Evolutionary conservation across 1,284 basidiomycete genomes (phyloP).

Genomic region (Hemileia vastatrix): DNA sequence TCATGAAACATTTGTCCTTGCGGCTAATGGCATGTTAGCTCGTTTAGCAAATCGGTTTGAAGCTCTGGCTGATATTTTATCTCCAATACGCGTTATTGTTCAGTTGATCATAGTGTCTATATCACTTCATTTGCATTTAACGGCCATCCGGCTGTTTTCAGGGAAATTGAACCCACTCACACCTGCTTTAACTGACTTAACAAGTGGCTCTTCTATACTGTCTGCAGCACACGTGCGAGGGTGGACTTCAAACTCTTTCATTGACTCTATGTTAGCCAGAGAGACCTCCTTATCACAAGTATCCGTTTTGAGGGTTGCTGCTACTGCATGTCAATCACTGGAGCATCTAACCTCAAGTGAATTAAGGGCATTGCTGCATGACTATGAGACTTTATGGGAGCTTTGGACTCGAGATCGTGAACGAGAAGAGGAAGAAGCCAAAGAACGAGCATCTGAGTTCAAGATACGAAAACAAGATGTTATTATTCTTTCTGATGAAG

Average conservation of each 20-base stretch:
- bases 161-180: background rate
- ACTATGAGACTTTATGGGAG: slow-evolving; percentile 63
- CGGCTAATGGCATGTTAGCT: slow-evolving; percentile 11
- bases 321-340: slow-evolving; percentile 48
- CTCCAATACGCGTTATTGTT: slow-evolving; percentile 12
- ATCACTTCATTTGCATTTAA: slow-evolving; percentile 4
- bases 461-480: slow-evolving; percentile 57
- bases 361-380: slow-evolving; percentile 31
- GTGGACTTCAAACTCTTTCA: background rate
- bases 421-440: slow-evolving; percentile 57
- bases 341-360: slow-evolving; percentile 45
- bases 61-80: slow-evolving; percentile 12
- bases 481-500: slow-evolving; percentile 58
- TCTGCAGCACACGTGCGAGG: slow-evolving; percentile 12
- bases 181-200: background rate
- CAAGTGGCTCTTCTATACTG: background rate
- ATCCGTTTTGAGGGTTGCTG: slow-evolving; percentile 53
- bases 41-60: slow-evolving; percentile 16
- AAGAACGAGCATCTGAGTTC: slow-evolving; percentile 68
- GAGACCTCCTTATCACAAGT: slow-evolving; percentile 25
- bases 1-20: slow-evolving; percentile 14
- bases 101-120: slow-evolving; percentile 10
- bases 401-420: slow-evolving; percentile 76
- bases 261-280: background rate
- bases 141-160: background rate